Conservation (phyloP, 169 alveolate species). For the Babesia bovis region DNA sequence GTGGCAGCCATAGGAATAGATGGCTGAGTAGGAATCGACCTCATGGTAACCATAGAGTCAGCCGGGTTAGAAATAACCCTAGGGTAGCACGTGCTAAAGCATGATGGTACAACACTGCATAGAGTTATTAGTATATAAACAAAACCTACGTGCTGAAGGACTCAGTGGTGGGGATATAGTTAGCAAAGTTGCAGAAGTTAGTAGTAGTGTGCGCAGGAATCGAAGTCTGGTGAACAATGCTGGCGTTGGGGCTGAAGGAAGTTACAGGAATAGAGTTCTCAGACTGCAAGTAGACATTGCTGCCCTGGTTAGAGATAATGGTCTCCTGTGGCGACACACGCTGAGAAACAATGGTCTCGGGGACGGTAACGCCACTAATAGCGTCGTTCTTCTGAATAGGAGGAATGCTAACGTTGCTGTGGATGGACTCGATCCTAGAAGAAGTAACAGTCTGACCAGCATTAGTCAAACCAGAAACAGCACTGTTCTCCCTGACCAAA, state of each 20-base stretch:
- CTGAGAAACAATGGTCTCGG: neutral
- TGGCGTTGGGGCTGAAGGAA: slow-evolving; percentile 5
- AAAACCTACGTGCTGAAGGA: neutral
- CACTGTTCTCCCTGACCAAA: neutral
- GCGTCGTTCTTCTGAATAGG: neutral
- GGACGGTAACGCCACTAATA: neutral
- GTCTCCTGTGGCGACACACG: slow-evolving; percentile 2
- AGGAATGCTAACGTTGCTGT: neutral
- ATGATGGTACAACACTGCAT: neutral
- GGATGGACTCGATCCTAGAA: slow-evolving; percentile 11
- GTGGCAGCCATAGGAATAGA: neutral
- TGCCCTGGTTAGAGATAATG: slow-evolving; percentile 1
- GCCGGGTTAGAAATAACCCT: slow-evolving; percentile 10
- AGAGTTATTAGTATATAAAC: neutral
- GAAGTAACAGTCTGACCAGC: neutral
- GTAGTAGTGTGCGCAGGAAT: slow-evolving; percentile 1
- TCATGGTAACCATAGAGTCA: slow-evolving; percentile 23
- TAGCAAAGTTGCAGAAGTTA: neutral
- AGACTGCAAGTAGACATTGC: slow-evolving; percentile 1
- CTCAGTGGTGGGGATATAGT: neutral
- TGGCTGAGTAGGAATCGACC: slow-evolving; percentile 3
- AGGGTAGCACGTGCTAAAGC: slow-evolving; percentile 40
- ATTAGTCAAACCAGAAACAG: neutral
- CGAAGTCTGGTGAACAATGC: slow-evolving; percentile 27
- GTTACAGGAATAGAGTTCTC: neutral